Conservation (phyloP, 2,329 filamentous ascomycete species). For the Colletotrichum phormii region DNA sequence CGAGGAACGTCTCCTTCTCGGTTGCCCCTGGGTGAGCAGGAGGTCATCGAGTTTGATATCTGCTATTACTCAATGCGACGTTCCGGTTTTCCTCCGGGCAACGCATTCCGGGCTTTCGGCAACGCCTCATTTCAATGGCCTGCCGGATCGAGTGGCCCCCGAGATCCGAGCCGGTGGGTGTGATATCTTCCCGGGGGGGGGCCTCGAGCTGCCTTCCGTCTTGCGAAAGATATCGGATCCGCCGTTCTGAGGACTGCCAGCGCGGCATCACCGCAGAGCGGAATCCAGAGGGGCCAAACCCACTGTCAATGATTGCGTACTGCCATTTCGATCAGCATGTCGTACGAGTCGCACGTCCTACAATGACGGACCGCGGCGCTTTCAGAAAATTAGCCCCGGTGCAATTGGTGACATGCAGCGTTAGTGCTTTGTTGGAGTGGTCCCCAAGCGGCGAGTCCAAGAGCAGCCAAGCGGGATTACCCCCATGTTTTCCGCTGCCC, state of each 20-base stretch:
- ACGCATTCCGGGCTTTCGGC: background rate
- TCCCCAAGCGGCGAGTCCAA: constrained; percentile 20
- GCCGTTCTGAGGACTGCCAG: background rate
- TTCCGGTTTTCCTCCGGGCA: background rate
- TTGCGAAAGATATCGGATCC: background rate
- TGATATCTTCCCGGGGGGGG: no score
- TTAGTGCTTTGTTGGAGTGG: constrained; percentile 32
- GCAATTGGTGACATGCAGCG: constrained; percentile 35
- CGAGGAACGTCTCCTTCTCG: background rate
- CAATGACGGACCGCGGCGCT: constrained; percentile 7
- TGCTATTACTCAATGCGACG: background rate
- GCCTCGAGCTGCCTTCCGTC: background rate
- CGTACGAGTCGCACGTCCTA: constrained; percentile 29
- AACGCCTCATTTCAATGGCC: background rate
- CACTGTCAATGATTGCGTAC: constrained; percentile 13
- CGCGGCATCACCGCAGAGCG: background rate
- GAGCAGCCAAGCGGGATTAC: constrained; percentile 28
- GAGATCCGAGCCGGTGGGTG: constrained; percentile 5
- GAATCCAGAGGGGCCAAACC: background rate
- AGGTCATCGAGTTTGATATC: background rate
- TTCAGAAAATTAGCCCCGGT: constrained; percentile 30
- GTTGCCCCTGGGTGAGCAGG: background rate
- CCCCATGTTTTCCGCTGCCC: constrained; percentile 29
- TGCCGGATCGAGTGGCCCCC: constrained; percentile 13
- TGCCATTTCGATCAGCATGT: constrained; percentile 27